phyloP scores from a whole-genome alignment of 441 rosid species.

The Populus trichocarpa region DNA sequence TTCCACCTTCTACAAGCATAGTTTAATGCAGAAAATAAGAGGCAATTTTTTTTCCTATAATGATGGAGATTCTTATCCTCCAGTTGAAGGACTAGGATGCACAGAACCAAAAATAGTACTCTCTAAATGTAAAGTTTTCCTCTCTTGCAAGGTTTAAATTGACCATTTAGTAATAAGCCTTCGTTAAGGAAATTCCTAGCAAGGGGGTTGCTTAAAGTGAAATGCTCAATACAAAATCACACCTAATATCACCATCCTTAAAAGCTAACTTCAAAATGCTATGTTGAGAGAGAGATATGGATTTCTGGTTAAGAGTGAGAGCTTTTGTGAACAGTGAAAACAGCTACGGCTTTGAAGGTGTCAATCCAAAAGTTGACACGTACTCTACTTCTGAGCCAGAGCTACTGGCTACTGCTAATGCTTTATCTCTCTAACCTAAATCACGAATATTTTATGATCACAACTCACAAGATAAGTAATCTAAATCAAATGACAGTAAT shows the following conservation, averaged over 20 bases:
- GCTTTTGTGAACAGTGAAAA: neutral
- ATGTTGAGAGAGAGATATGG: neutral
- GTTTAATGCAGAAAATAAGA: neutral
- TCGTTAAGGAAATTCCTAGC: neutral
- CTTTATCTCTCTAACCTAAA: neutral
- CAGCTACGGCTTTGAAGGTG: neutral
- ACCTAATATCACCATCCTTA: neutral
- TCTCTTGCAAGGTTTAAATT: neutral
- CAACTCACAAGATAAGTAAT: neutral
- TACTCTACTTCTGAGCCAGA: neutral
- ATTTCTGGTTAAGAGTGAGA: neutral
- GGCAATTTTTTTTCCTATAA: neutral
- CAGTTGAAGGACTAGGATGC: neutral
- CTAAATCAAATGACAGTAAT: neutral
- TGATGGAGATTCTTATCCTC: neutral
- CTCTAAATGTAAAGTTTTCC: neutral
- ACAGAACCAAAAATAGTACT: neutral
- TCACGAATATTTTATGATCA: neutral
- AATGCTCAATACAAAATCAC: neutral
- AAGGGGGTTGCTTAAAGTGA: neutral
- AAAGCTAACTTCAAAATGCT: neutral
- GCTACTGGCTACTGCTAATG: neutral
- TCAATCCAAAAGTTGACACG: neutral
- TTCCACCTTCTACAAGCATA: neutral
- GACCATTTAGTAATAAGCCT: neutral